Evolutionary conservation across 2,329 filamentous ascomycete genomes (phyloP).

Genomic region (Thelonectria rubi): DNA sequence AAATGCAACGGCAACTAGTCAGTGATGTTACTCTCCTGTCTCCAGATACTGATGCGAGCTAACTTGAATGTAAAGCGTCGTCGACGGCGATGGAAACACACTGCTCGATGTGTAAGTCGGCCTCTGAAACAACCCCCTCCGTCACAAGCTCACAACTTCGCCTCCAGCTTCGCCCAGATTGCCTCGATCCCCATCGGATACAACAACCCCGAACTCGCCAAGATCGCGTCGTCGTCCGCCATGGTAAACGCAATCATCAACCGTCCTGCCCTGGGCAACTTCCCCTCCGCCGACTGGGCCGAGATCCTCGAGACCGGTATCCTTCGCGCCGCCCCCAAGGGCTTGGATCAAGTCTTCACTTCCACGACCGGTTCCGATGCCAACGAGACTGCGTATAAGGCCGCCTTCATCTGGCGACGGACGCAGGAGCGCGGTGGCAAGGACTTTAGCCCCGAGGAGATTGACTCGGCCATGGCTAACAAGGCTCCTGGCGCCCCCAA

Average conservation of each 20-base stretch:
- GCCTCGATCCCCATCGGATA: slow-evolving; percentile 91
- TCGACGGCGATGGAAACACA: slow-evolving; percentile 73
- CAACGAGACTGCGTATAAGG: slow-evolving; percentile 94
- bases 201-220: slow-evolving; percentile 80
- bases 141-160: neutral
- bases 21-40: neutral
- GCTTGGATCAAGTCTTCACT: slow-evolving; percentile 89
- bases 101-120: slow-evolving; percentile 71
- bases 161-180: slow-evolving; percentile 79
- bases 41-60: neutral
- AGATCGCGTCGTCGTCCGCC: slow-evolving; percentile 74
- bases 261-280: slow-evolving; percentile 87
- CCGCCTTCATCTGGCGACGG: slow-evolving; percentile 90
- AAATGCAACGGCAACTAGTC: slow-evolving; percentile 79
- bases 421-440: slow-evolving; percentile 81
- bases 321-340: slow-evolving; percentile 83
- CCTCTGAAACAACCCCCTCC: neutral
- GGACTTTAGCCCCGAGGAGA: slow-evolving; percentile 78
- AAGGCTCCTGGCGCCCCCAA: slow-evolving; percentile 75
- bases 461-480: slow-evolving; percentile 80
- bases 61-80: slow-evolving; percentile 52
- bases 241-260: slow-evolving; percentile 86
- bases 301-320: slow-evolving; percentile 79
- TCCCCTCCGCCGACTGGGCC: slow-evolving; percentile 84
- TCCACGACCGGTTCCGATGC: slow-evolving; percentile 88